Conservation (phyloP, 352 stramenopile species). For the Phytopythium aichiense region DNA sequence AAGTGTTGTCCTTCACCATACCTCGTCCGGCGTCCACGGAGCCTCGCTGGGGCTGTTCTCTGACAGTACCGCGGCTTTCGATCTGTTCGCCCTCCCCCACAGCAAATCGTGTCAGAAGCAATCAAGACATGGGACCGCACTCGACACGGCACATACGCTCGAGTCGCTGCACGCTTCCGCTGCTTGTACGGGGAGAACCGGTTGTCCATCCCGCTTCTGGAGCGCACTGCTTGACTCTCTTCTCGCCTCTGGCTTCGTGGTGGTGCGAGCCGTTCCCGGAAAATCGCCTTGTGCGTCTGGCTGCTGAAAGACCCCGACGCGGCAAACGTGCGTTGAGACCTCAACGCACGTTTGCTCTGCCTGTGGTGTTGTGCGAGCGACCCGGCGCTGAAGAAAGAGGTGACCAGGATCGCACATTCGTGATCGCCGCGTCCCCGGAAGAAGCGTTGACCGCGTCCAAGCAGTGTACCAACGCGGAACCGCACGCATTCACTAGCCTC, state of each 20-base stretch:
- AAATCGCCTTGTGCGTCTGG: background rate
- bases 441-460: background rate
- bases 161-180: conserved; percentile 17
- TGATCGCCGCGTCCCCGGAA: background rate
- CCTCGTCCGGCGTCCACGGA: conserved; percentile 43
- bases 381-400: too few relatives aligned
- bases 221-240: background rate
- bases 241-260: background rate
- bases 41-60: conserved; percentile 5
- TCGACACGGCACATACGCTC: conserved; percentile 19
- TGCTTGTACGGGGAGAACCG: conserved; percentile 21
- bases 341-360: too few relatives aligned
- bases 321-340: too few relatives aligned
- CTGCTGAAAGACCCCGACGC: background rate
- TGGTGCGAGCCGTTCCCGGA: conserved; percentile 1
- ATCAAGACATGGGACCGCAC: conserved; percentile 1
- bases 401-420: background rate
- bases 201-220: conserved; percentile 14
- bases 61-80: conserved; percentile 7
- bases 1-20: conserved; percentile 6
- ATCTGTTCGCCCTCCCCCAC: conserved; percentile 5
- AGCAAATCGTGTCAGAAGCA: background rate
- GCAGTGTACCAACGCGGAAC: background rate
- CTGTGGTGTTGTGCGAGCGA: background rate
- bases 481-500: background rate